phyloP scores from a whole-genome alignment of 306 rosid species.

The Vicia sativa region DNA sequence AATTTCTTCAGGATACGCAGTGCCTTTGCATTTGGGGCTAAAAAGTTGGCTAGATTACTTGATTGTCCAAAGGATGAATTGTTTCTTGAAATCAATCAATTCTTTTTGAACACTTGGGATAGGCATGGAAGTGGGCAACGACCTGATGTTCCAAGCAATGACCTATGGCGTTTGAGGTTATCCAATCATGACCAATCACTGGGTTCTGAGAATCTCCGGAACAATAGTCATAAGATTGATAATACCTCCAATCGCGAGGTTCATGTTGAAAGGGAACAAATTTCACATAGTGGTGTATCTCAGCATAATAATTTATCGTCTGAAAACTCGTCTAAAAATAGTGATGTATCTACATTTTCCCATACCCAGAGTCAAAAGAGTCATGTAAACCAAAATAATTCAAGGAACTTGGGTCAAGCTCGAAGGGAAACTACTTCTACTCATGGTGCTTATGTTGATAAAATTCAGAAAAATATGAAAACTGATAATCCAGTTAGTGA shows the following conservation, averaged over 20 bases:
- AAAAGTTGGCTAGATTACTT: conserved; percentile 78
- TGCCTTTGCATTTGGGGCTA: conserved; percentile 96
- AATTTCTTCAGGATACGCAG: conserved; percentile 98
- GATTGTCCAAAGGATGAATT: conserved; percentile 86
- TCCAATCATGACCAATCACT: conserved; percentile 54
- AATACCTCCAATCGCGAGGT: conserved; percentile 49
- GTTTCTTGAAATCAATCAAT: conserved; percentile 78
- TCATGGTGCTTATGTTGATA: conserved; percentile 53
- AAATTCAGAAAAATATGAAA: conserved; percentile 60
- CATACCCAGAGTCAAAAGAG: conserved; percentile 59
- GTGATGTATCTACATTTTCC: conserved; percentile 51
- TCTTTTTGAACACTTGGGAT: conserved; percentile 95
- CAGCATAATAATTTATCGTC: conserved; percentile 54
- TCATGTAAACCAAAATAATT: conserved; percentile 54
- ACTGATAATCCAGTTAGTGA: conserved; percentile 51
- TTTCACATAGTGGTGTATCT: conserved; percentile 51
- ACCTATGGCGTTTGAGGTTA: conserved; percentile 55
- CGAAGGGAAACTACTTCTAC: conserved; percentile 54
- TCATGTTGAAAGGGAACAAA: conserved; percentile 47
- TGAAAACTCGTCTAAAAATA: conserved; percentile 51
- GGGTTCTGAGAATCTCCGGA: conserved; percentile 57
- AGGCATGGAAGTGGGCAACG: conserved; percentile 97
- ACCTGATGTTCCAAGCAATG: conserved; percentile 86
- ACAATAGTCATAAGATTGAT: conserved; percentile 54
- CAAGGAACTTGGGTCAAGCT: conserved; percentile 56